Evolutionary conservation across 805 yeast species (phyloP).

Genomic region (Brettanomyces bruxellensis): DNA sequence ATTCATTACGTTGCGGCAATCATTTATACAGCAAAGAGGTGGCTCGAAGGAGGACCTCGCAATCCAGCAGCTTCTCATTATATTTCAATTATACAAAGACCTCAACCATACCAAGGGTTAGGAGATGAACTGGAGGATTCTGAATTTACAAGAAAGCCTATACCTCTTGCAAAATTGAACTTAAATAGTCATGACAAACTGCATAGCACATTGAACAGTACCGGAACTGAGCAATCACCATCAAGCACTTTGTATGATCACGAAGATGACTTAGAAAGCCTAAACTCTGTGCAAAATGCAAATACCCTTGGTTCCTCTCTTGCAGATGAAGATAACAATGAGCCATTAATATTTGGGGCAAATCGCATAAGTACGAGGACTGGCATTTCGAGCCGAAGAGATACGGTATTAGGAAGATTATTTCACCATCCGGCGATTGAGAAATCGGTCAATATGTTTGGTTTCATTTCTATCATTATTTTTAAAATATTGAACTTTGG

Average conservation of each 20-base stretch:
- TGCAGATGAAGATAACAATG: background rate
- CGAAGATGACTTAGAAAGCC: conserved; percentile 10
- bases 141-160: background rate
- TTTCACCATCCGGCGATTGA: conserved; percentile 21
- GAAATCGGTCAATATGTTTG: conserved; percentile 14
- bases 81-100: background rate
- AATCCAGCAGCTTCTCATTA: background rate
- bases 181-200: no score
- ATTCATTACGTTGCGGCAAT: conserved; percentile 50
- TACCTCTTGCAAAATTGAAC: background rate
- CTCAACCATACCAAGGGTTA: background rate
- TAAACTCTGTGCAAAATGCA: background rate
- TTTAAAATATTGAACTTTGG: conserved; percentile 56
- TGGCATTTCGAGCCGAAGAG: conserved; percentile 8
- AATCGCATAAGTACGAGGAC: background rate
- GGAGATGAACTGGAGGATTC: background rate
- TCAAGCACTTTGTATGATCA: conserved; percentile 24
- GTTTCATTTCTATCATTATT: conserved; percentile 26
- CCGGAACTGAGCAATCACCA: conserved; percentile 17
- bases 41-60: conserved; percentile 21
- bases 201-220: background rate
- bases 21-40: conserved; percentile 35
- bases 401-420: conserved; percentile 25
- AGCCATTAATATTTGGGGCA: background rate
- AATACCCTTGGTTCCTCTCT: background rate